Evolutionary conservation across 169 alveolate species (phyloP), one percentile per base, ranked within the genome.

Genomic region (Plasmodium cynomolgi): DNA sequence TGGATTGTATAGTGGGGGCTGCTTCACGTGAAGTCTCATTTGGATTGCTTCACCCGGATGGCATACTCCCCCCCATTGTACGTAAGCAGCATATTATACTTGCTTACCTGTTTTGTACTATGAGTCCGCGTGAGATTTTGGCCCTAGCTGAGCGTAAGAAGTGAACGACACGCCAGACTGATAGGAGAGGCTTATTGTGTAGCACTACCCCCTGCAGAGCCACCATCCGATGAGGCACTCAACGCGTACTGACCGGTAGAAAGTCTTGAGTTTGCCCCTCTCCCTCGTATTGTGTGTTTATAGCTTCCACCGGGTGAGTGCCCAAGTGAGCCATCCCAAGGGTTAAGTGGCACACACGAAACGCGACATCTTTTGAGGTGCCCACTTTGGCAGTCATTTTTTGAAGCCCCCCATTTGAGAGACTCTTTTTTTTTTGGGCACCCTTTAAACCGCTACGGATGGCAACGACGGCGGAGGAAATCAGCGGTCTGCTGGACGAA

Each of bases 401-500:
- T 39, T 2, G 47, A 39, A 39, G 47, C 47, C 73, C 73, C 5
- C 73, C 73, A 2, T 56, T 20, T 15, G 37, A 2, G 77, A 17
- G 15, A 68, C 37, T 68, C 11, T 23, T 15, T 50, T 50, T 50
- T 50, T 50, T 0, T 0, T 5, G 0, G 62, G 8, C 62, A 0
- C 62, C 62, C 3, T 0, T 15, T 50, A 1, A 50, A 13, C 23
- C 62, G 23, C 62, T 15, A 26, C 15, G 39, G 26, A 74, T 26
- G 75, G 58, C 34, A 54, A 17, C 54, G 0, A 29, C 15, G 31
- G 44, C 9, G 44, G 93, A 86, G 1, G 81, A 83, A 34, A 62
- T 88, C 17, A 80, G 23, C 31, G 72, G 34, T 4, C n/a, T 47
- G 31, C 23, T 77, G 82, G 15, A 13, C 68, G 94, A 88, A 88